phyloP scores from a whole-genome alignment of 176 grass and related monocot genomes.

The Carex scoparia region DNA sequence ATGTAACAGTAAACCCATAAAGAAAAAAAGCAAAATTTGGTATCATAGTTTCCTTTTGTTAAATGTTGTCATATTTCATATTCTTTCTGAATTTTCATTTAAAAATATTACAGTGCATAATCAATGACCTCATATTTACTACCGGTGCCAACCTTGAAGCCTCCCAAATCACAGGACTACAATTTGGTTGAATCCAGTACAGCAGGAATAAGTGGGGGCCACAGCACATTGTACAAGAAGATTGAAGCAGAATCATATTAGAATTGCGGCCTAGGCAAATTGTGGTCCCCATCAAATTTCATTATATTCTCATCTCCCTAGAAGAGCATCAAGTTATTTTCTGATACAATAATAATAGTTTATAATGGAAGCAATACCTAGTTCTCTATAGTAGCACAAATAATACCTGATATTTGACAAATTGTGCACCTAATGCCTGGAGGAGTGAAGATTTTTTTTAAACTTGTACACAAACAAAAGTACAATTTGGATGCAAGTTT shows the following conservation, averaged over 20 bases:
- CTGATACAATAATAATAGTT: constrained; percentile 26
- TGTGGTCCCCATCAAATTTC: constrained; percentile 97
- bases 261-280: constrained; percentile 84
- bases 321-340: constrained; percentile 2
- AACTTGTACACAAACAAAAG: too few relatives aligned
- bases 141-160: constrained; percentile 52
- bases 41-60: too few relatives aligned
- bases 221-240: constrained; percentile 94
- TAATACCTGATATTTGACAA: too few relatives aligned
- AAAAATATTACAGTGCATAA: constrained; percentile 21
- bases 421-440: too few relatives aligned
- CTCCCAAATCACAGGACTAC: constrained; percentile 63
- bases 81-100: neutral
- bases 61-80: too few relatives aligned
- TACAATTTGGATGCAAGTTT: too few relatives aligned
- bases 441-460: too few relatives aligned
- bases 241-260: constrained; percentile 98
- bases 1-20: too few relatives aligned
- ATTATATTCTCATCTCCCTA: constrained; percentile 96
- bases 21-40: too few relatives aligned
- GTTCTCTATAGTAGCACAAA: too few relatives aligned
- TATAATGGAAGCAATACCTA: constrained; percentile 8
- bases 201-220: constrained; percentile 72
- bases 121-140: constrained; percentile 58
- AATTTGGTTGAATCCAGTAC: constrained; percentile 58